Evolutionary conservation across 169 alveolate species (phyloP).

Genomic region (Plasmodium blacklocki): DNA sequence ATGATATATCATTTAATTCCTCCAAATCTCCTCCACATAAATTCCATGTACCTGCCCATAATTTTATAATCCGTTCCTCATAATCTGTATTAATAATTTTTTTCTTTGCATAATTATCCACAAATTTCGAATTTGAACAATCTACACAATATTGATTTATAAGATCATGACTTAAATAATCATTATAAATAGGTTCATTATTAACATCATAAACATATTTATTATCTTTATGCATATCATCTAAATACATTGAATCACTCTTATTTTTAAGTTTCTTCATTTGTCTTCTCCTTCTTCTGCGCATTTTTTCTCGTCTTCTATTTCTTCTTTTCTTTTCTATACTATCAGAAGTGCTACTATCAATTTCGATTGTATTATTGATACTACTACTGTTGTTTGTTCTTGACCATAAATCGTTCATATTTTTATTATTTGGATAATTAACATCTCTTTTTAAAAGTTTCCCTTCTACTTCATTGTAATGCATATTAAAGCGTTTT

Average conservation of each 20-base stretch:
- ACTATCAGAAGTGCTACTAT: slow-evolving; percentile 5
- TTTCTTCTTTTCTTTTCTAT: slow-evolving; percentile 12
- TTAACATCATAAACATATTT: slow-evolving; percentile 11
- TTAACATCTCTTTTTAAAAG: background rate
- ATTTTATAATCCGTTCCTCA: slow-evolving; percentile 73
- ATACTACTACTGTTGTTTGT: background rate
- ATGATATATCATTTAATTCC: slow-evolving; percentile 78
- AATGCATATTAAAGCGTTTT: background rate
- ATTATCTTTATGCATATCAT: slow-evolving; percentile 39
- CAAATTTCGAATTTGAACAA: slow-evolving; percentile 23
- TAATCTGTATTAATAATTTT: slow-evolving; percentile 41
- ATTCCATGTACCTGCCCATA: slow-evolving; percentile 88
- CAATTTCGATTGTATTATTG: background rate
- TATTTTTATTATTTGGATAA: background rate
- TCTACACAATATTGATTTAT: slow-evolving; percentile 48
- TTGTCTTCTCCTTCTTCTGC: slow-evolving; percentile 2
- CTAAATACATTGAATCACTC: slow-evolving; percentile 26
- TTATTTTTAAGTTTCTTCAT: slow-evolving; percentile 32
- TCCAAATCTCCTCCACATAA: slow-evolving; percentile 80
- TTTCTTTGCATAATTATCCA: slow-evolving; percentile 16
- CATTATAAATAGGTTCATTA: slow-evolving; percentile 20
- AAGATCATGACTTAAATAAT: slow-evolving; percentile 41
- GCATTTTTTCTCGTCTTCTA: background rate
- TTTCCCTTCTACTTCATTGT: background rate
- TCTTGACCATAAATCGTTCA: background rate